These are phyloP conservation scores for Entomortierella parvispora DNA, from an alignment of 192 early-diverging fungal species.

Conservation along the genomic window DNA sequence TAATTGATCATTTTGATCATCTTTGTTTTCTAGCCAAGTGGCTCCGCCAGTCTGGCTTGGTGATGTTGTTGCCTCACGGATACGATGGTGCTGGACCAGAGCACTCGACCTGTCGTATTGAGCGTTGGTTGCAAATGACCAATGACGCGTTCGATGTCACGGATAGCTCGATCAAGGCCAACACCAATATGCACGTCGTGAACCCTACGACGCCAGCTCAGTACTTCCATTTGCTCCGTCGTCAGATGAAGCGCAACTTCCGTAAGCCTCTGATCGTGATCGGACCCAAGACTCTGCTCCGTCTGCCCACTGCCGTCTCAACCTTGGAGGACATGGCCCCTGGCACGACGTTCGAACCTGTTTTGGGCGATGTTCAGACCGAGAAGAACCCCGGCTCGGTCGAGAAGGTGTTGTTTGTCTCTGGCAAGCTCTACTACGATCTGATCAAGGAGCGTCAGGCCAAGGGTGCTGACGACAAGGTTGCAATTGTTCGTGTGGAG, in stretches of 20 bases:
- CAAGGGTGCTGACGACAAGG: slow-evolving; percentile 61
- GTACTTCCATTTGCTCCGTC: slow-evolving; percentile 94
- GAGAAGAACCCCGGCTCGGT: slow-evolving; percentile 51
- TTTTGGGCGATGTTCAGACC: slow-evolving; percentile 73
- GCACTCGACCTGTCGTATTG: slow-evolving; percentile 90
- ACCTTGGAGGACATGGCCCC: slow-evolving; percentile 84
- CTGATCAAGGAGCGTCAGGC: slow-evolving; percentile 80
- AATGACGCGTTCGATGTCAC: slow-evolving; percentile 78
- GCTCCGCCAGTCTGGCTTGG: slow-evolving; percentile 91
- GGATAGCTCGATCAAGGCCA: slow-evolving; percentile 60
- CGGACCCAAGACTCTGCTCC: slow-evolving; percentile 77
- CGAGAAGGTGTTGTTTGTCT: slow-evolving; percentile 84
- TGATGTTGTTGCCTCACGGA: slow-evolving; percentile 95
- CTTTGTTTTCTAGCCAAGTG: slow-evolving; percentile 75
- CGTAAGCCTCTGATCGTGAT: slow-evolving; percentile 95
- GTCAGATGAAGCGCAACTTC: slow-evolving; percentile 90
- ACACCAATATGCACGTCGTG: slow-evolving; percentile 94
- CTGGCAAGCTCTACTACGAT: slow-evolving; percentile 95
- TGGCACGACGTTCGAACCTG: slow-evolving; percentile 86
- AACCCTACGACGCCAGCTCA: slow-evolving; percentile 95
- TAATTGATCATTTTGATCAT: neutral
- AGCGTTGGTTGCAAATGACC: slow-evolving; percentile 95
- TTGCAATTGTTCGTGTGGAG: slow-evolving; percentile 90
- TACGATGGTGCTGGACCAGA: slow-evolving; percentile 97
- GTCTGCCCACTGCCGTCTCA: slow-evolving; percentile 73